Base-by-base conservation (phyloP, 192 early-diverging fungal species). In the Podila clonocystis region DNA sequence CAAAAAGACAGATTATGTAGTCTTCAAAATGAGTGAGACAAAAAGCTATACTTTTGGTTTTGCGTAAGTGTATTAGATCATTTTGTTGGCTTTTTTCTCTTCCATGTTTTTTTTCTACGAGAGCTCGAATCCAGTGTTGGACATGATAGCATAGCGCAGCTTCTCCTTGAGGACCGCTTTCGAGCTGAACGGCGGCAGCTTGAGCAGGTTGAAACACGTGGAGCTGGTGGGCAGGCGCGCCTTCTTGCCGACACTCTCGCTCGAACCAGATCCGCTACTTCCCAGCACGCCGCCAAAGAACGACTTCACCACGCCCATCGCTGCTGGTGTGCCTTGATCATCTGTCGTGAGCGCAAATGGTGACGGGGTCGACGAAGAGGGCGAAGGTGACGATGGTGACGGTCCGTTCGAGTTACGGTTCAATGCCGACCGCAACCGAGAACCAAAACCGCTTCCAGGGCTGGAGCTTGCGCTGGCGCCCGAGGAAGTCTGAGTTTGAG, bases 121-220 rank as follows among this genome's bases (percentile, higher is more conserved):
- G n/a, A 94, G 70, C 58, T 94, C 93, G 83, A 94, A 95, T 7
- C 93, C 93, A 6, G 91, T 89, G 38, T 90, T 91, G 11, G 89
- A 84, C 57, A 86, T 83, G 61, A 95, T 92, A 0, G 92, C 90
- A 71, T 93, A 93, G 45, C 85, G 82, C 45, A 94, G 66, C 66
- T 94, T 94, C 57, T 89, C 91, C 67, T 68, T 72, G n/a, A 86
- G 66, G 36, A 83, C 73, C 0, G 85, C 72, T 24, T 87, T 87
- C 33, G 82, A 85, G 11, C 70, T 78, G 66, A 88, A 84, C 4
- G 84, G 82, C 60, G 82, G 65, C 26, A 75, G 60, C 73, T 79
- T 74, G 31, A 66, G 49, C 55, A 73, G 72, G 31, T 73, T 66
- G 60, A 82, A 71, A 50, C 77, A 79, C 13, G 72, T 82, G 19